Conservation (phyloP, 2,329 filamentous ascomycete genomes). For the Penicillium sp. region DNA sequence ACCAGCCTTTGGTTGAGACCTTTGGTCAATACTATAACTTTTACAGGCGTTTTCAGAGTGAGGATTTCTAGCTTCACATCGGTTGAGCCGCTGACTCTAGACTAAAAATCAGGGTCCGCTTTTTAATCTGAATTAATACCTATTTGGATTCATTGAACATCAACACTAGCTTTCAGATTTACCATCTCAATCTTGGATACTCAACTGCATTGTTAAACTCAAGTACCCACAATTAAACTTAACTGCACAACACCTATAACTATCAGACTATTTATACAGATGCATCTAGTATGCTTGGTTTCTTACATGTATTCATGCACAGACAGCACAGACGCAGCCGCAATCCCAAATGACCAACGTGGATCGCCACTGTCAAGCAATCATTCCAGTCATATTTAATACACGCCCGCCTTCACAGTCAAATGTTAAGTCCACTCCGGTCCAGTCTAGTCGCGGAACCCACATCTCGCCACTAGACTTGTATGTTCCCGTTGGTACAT, state of each 20-base stretch:
- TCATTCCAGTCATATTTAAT: neutral
- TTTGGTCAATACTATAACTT: neutral
- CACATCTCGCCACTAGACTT: neutral
- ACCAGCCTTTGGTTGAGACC: neutral
- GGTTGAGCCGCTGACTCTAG: neutral
- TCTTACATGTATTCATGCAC: neutral
- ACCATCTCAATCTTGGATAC: neutral
- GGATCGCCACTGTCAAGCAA: neutral
- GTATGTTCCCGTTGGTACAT: neutral
- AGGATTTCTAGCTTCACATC: neutral
- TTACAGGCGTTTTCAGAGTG: neutral
- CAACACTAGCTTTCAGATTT: neutral
- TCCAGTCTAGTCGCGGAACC: neutral
- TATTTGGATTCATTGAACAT: neutral
- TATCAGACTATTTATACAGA: neutral
- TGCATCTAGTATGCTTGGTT: neutral
- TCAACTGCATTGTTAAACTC: neutral
- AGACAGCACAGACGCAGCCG: neutral
- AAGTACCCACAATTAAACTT: neutral
- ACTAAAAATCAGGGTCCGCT: neutral
- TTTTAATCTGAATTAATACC: neutral
- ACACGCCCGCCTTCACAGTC: neutral
- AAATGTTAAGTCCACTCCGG: neutral
- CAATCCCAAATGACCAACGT: neutral
- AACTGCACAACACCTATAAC: conserved; percentile 1